Evolutionary conservation across 176 grass and related monocot genomes (phyloP).

Genomic region (Juncus effusus): DNA sequence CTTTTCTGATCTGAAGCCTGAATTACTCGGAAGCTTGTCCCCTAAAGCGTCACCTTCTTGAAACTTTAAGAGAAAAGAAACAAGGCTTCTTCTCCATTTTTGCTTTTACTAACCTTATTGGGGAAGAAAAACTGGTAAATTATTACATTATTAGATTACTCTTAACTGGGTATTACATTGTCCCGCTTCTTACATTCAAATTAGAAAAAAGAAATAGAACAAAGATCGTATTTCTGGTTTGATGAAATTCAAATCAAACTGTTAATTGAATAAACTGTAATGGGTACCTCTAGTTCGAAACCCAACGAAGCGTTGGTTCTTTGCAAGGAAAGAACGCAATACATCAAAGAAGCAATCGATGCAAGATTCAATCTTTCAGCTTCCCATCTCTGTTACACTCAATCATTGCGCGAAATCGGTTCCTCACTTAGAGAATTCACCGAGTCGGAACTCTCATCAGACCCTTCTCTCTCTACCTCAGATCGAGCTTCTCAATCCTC

Average conservation of each 20-base stretch:
- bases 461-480: slow-evolving; percentile 69
- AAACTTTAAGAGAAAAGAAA: slow-evolving; percentile 5
- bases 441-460: slow-evolving; percentile 61
- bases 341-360: slow-evolving; percentile 63
- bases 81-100: slow-evolving; percentile 8
- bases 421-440: slow-evolving; percentile 56
- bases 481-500: slow-evolving; percentile 75
- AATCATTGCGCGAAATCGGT: slow-evolving; percentile 56
- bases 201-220: no score
- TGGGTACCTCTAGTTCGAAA: slow-evolving; percentile 87
- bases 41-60: neutral
- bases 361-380: slow-evolving; percentile 75
- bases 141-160: neutral
- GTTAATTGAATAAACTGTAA: slow-evolving; percentile 15
- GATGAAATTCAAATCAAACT: no score
- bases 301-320: slow-evolving; percentile 68
- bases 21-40: slow-evolving; percentile 8
- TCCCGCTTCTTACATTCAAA: no score
- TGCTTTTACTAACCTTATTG: slow-evolving; percentile 13
- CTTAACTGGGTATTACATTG: no score
- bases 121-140: neutral
- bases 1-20: slow-evolving; percentile 11
- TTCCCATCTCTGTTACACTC: slow-evolving; percentile 69
- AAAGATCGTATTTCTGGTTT: no score
- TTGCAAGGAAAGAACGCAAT: slow-evolving; percentile 76